phyloP scores from a whole-genome alignment of 1,139 yeast genomes.

The Kodamaea sp. region DNA sequence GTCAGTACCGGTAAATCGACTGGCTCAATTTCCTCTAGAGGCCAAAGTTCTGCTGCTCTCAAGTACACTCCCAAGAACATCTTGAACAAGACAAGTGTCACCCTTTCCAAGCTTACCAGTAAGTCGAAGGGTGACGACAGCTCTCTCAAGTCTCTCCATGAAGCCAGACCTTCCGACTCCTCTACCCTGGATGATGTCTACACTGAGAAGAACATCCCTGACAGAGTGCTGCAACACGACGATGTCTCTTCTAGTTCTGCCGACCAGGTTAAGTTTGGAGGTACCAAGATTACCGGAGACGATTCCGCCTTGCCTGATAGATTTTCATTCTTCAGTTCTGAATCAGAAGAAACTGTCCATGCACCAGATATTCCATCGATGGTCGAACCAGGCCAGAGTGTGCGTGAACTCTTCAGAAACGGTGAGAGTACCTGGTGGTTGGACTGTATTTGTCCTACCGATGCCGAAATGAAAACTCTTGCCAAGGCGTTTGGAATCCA shows the following conservation, averaged over 20 bases:
- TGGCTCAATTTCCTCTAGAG: slow-evolving; percentile 22
- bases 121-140: slow-evolving; percentile 6
- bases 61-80: slow-evolving; percentile 59
- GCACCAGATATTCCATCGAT: slow-evolving; percentile 83
- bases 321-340: slow-evolving; percentile 80
- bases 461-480: slow-evolving; percentile 63
- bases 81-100: slow-evolving; percentile 22
- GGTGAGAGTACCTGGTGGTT: slow-evolving; percentile 78
- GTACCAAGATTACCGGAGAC: slow-evolving; percentile 28
- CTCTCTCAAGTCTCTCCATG: slow-evolving; percentile 10
- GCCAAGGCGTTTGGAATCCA: slow-evolving; percentile 79
- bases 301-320: slow-evolving; percentile 47
- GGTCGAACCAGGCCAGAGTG: slow-evolving; percentile 62
- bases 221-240: slow-evolving; percentile 2
- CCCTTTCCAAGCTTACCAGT: slow-evolving; percentile 10
- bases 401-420: slow-evolving; percentile 62
- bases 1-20: slow-evolving; percentile 23
- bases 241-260: slow-evolving; percentile 14
- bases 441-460: slow-evolving; percentile 70
- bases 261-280: slow-evolving; percentile 38
- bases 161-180: slow-evolving; percentile 24
- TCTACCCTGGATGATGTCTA: slow-evolving; percentile 27
- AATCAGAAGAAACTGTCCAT: slow-evolving; percentile 83
- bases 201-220: slow-evolving; percentile 10
- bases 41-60: slow-evolving; percentile 48